These are phyloP conservation scores for Plenodomus lindquistii DNA, from an alignment of 2,329 filamentous ascomycete species.

Conservation along the genomic window DNA sequence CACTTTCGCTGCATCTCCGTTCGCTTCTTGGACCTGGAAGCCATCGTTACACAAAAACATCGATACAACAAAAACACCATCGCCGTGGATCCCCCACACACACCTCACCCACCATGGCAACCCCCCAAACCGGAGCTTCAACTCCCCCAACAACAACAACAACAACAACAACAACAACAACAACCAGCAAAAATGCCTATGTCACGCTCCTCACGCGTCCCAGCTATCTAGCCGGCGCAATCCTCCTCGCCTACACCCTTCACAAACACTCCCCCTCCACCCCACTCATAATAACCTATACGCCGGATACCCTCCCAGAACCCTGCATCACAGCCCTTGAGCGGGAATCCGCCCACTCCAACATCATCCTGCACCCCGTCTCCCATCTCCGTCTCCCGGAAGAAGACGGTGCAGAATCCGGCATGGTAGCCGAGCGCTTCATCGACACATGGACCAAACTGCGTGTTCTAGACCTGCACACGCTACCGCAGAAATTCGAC, in stretches of 20 bases:
- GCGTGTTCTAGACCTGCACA: conserved; percentile 54
- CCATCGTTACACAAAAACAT: background rate
- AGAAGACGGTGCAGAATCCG: conserved; percentile 29
- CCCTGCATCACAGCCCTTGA: conserved; percentile 49
- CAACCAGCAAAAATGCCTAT: conserved; percentile 43
- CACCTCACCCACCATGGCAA: conserved; percentile 10
- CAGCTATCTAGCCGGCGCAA: conserved; percentile 57
- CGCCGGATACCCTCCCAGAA: conserved; percentile 46
- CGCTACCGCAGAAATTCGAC: conserved; percentile 26
- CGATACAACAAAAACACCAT: background rate
- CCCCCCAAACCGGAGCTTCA: background rate
- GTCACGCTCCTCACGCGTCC: conserved; percentile 57
- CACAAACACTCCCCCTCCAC: conserved; percentile 50
- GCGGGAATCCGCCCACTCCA: conserved; percentile 46
- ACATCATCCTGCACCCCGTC: conserved; percentile 47
- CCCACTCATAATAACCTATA: conserved; percentile 57
- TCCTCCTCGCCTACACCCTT: conserved; percentile 56
- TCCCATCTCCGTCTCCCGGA: conserved; percentile 47
- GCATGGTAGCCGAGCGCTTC: conserved; percentile 56
- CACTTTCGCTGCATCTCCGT: background rate
- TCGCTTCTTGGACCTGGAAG: background rate
- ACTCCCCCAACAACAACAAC: no score
- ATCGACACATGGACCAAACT: conserved; percentile 61
- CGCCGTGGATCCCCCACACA: background rate
- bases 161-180: no score